Conservation (phyloP, 2,329 filamentous ascomycete genomes). For the Pseudogymnoascus sp. region DNA sequence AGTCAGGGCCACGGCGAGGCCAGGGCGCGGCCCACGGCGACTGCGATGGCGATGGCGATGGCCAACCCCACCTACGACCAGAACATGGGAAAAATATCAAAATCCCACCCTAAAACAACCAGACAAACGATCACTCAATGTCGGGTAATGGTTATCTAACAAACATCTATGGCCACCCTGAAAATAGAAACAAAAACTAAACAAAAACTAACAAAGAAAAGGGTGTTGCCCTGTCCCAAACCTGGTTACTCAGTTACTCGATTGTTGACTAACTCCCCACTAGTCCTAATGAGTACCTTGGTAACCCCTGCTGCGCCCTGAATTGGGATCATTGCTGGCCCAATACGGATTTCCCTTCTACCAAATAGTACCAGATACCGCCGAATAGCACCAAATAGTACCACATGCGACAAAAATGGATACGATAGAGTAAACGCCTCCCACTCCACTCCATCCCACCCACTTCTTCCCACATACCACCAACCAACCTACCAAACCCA, state of each 20-base stretch:
- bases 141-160: neutral
- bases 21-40: neutral
- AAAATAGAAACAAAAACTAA: neutral
- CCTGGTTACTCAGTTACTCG: neutral
- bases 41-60: neutral
- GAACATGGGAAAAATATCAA: neutral
- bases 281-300: constrained; percentile 3
- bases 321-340: neutral
- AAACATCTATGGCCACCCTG: neutral
- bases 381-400: too few species aligned
- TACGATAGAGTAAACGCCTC: neutral
- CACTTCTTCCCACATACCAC: too few species aligned
- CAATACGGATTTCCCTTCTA: neutral
- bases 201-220: neutral
- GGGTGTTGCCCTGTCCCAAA: neutral
- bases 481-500: too few species aligned
- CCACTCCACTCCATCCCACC: too few species aligned
- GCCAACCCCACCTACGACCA: neutral
- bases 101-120: too few species aligned
- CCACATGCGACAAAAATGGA: neutral
- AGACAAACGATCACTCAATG: too few species aligned
- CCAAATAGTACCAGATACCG: too few species aligned
- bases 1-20: neutral
- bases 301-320: neutral
- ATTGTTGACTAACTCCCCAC: neutral